Percentiles rank a stretch among this genome's conserved stretches.
Conservation (phyloP, 805 yeast genomes). For the Myxozyma udenii region DNA sequence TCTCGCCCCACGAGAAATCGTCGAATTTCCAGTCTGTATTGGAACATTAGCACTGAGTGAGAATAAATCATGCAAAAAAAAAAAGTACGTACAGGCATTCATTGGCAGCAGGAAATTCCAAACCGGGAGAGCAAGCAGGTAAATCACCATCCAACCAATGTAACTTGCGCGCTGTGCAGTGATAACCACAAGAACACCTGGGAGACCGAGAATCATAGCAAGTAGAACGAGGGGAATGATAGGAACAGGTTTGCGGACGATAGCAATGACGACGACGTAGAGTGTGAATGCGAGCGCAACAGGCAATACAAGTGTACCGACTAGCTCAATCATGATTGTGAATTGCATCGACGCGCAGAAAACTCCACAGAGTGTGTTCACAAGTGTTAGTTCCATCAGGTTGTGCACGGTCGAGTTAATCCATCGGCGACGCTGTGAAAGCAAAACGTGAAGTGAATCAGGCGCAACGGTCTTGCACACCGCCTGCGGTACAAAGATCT, state of each 20-base stretch:
- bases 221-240: conserved; percentile 69
- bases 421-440: conserved; percentile 96
- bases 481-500: conserved; percentile 84
- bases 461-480: conserved; percentile 91
- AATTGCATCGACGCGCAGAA: conserved; percentile 96
- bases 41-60: background rate
- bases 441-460: conserved; percentile 66
- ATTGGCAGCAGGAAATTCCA: conserved; percentile 89
- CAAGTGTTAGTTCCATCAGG: conserved; percentile 79
- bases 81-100: conserved; percentile 41
- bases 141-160: conserved; percentile 73
- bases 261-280: conserved; percentile 71
- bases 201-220: conserved; percentile 78
- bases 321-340: conserved; percentile 74
- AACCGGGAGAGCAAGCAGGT: conserved; percentile 75
- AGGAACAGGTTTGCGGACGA: conserved; percentile 75
- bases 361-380: conserved; percentile 88
- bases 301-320: conserved; percentile 87
- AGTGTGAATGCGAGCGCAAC: conserved; percentile 81
- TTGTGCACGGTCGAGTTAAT: conserved; percentile 94
- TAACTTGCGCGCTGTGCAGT: conserved; percentile 75
- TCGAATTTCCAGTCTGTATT: conserved; percentile 89
- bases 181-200: conserved; percentile 74
- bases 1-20: conserved; percentile 96
- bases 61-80: background rate